Conservation (phyloP, 352 stramenopile genomes). For the Globisporangium acanthophoron region DNA sequence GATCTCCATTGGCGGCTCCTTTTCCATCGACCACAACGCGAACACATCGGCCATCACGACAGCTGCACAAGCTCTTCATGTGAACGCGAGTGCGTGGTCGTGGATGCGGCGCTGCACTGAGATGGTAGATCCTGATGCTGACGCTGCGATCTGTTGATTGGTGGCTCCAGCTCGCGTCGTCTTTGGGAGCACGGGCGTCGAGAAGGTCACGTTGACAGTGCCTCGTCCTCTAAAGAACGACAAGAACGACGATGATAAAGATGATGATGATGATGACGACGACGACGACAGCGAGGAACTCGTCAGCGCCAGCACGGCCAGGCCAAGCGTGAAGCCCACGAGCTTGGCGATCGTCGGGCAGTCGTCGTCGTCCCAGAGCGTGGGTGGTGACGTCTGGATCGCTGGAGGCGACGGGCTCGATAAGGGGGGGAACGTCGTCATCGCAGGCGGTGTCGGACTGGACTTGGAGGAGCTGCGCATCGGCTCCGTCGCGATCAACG, state of each 20-base stretch:
- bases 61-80: slow-evolving; percentile 25
- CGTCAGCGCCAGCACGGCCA: background rate
- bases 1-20: slow-evolving; percentile 31
- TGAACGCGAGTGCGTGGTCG: slow-evolving; percentile 38
- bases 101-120: background rate
- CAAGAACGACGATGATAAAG: background rate
- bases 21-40: slow-evolving; percentile 37
- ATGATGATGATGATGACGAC: slow-evolving; percentile 4
- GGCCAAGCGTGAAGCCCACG: slow-evolving; percentile 17
- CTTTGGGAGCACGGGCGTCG: slow-evolving; percentile 13
- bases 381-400: slow-evolving; percentile 52
- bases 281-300: slow-evolving; percentile 1
- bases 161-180: slow-evolving; percentile 10
- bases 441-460: slow-evolving; percentile 34
- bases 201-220: slow-evolving; percentile 15
- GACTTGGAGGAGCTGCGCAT: slow-evolving; percentile 19
- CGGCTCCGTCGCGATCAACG: slow-evolving; percentile 53
- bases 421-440: slow-evolving; percentile 38
- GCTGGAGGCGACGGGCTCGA: slow-evolving; percentile 40
- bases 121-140: background rate
- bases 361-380: slow-evolving; percentile 31
- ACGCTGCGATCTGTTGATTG: background rate
- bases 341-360: slow-evolving; percentile 52
- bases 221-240: background rate
- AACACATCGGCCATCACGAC: slow-evolving; percentile 40